Evolutionary conservation across 1,284 basidiomycete genomes (phyloP), one percentile per base, ranked within the genome.

Genomic region (Inonotus hispidus): DNA sequence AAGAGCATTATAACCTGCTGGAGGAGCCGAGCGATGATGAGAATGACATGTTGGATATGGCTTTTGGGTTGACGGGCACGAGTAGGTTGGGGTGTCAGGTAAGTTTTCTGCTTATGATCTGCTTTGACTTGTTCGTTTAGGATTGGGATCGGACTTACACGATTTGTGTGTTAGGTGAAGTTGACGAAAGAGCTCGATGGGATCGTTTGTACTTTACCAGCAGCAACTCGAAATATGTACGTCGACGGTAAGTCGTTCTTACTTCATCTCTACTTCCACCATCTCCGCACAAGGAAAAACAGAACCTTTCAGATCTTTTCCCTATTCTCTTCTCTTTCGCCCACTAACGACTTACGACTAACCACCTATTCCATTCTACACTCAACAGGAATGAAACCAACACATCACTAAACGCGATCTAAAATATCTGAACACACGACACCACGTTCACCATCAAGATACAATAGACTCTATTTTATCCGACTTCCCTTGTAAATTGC

Each of bases 11-110:
- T 71, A 93, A 98, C 72, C 71, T 82, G 53, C 79, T 98, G 1
- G 88, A 92, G 1, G 95, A 98, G 70, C 94, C 96, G 1, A 90
- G 92, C 62, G 96, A 99, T 67, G 96, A 99, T 71, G 96, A 99
- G 77, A 97, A 95, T 71, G 93, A 96, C 69, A 98, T 98, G 95
- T 81, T 99, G 43, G 96, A 99, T 74, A 89, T 99, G 78, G 97
- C 96, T 0, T 99, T 98, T 68, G 96, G 94, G 0, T 79, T 99
- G 62, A 97, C 95, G 1, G 96, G 98, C 70, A 98, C 95, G 69
- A 95, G 84, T 64, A 81, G 88, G 8, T 74, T 90, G 14, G 88
- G 88, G 0, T 90, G 88, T 70, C 63, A 64, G 55, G 63, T 63
- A 19, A 13, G 47, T 56, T 21, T 3, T n/a, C 3, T 32, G 84